Conservation (phyloP, 2,329 filamentous ascomycete species). For the Aspergillus brunneoviolaceus region DNA sequence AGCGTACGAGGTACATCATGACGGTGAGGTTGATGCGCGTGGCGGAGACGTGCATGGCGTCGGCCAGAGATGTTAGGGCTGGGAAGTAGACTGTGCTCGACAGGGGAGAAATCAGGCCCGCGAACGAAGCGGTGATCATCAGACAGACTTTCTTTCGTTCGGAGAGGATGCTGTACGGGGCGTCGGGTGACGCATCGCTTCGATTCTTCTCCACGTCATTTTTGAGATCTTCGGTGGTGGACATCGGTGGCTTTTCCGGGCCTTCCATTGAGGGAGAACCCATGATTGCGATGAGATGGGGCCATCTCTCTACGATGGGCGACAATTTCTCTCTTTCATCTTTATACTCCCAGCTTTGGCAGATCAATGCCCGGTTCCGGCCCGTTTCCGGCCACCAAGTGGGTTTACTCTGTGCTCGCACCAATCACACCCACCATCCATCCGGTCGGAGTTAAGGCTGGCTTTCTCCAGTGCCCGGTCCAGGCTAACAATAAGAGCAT, state of each 20-base stretch:
- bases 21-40: constrained; percentile 49
- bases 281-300: neutral
- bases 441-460: too few species aligned
- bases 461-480: neutral
- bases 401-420: neutral
- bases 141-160: constrained; percentile 4
- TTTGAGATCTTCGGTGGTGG: neutral
- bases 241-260: neutral
- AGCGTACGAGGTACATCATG: constrained; percentile 48
- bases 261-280: neutral
- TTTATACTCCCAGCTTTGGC: neutral
- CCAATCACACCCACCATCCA: too few species aligned
- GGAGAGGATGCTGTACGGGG: constrained; percentile 8
- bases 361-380: neutral
- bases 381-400: neutral
- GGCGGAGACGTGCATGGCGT: constrained; percentile 40
- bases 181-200: neutral
- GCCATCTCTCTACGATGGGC: neutral
- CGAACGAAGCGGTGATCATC: constrained; percentile 10
- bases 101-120: constrained; percentile 24
- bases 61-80: constrained; percentile 31
- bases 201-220: neutral
- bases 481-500: neutral
- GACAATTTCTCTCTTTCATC: neutral
- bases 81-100: constrained; percentile 34